Conservation (phyloP, 164 flowering plant genomes). For the Tinospora cordifolia region DNA sequence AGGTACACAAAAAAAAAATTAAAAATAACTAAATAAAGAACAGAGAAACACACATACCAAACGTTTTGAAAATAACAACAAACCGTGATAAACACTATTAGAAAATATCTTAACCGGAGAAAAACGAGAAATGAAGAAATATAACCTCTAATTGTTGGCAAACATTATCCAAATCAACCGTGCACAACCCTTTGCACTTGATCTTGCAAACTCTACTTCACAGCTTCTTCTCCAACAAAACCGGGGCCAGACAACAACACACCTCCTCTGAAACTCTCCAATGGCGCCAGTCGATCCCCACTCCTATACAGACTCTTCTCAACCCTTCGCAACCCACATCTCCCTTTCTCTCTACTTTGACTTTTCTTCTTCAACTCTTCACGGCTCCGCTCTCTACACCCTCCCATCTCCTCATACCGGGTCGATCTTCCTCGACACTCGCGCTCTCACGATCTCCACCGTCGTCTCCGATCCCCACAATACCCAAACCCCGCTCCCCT, state of each 20-base stretch:
- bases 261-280: no score
- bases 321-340: slow-evolving; percentile 71
- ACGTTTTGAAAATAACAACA: no score
- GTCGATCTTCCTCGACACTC: slow-evolving; percentile 64
- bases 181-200: slow-evolving; percentile 87
- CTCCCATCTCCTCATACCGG: slow-evolving; percentile 60
- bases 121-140: not conserved
- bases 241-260: no score
- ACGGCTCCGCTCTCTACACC: slow-evolving; percentile 54
- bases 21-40: no score
- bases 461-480: slow-evolving; percentile 50
- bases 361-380: slow-evolving; percentile 65
- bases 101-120: no score
- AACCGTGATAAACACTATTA: no score
- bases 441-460: slow-evolving; percentile 45
- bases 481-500: slow-evolving; percentile 53
- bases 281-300: slow-evolving; percentile 91
- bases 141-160: slow-evolving; percentile 81
- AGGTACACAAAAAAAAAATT: no score
- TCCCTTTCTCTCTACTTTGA: slow-evolving; percentile 69
- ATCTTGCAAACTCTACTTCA: slow-evolving; percentile 86
- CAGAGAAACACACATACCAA: no score
- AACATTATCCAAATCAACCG: slow-evolving; percentile 92
- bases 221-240: no score
- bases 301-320: slow-evolving; percentile 75